These are phyloP conservation scores for Lactuca saligna DNA, from an alignment of 129 eudicot species.

Conservation along the genomic window DNA sequence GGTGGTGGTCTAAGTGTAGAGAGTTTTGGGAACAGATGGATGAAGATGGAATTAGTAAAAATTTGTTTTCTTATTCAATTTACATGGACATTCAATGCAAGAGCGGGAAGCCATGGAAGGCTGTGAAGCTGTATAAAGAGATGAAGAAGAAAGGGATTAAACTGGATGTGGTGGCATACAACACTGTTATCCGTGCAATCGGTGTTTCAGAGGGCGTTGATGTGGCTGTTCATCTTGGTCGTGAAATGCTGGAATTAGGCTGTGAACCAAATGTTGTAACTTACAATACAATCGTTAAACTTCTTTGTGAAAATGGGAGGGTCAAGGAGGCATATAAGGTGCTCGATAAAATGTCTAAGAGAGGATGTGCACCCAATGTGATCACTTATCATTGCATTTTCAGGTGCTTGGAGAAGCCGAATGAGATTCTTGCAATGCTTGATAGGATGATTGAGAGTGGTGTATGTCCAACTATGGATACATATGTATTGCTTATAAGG, in stretches of 20 bases:
- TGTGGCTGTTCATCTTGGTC: slow-evolving; percentile 63
- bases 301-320: slow-evolving; percentile 80
- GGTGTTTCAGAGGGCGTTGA: slow-evolving; percentile 86
- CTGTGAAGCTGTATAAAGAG: slow-evolving; percentile 81
- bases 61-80: slow-evolving; percentile 81
- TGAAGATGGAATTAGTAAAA: slow-evolving; percentile 62
- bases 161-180: slow-evolving; percentile 87
- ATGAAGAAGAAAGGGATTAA: slow-evolving; percentile 79
- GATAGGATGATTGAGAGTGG: slow-evolving; percentile 84
- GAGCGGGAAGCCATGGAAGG: slow-evolving; percentile 91
- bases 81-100: slow-evolving; percentile 87
- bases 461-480: slow-evolving; percentile 66
- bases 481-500: slow-evolving; percentile 86
- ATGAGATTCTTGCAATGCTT: slow-evolving; percentile 69
- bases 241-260: slow-evolving; percentile 78
- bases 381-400: slow-evolving; percentile 79
- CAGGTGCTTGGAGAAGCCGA: slow-evolving; percentile 68
- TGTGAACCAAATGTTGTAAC: slow-evolving; percentile 73
- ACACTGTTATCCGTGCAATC: slow-evolving; percentile 71
- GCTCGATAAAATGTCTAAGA: slow-evolving; percentile 62
- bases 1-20: slow-evolving; percentile 92
- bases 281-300: slow-evolving; percentile 72
- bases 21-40: slow-evolving; percentile 97
- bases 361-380: slow-evolving; percentile 75
- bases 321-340: slow-evolving; percentile 60